Conservation (phyloP, 495 filamentous ascomycete genomes). For the Xylaria longipes region DNA sequence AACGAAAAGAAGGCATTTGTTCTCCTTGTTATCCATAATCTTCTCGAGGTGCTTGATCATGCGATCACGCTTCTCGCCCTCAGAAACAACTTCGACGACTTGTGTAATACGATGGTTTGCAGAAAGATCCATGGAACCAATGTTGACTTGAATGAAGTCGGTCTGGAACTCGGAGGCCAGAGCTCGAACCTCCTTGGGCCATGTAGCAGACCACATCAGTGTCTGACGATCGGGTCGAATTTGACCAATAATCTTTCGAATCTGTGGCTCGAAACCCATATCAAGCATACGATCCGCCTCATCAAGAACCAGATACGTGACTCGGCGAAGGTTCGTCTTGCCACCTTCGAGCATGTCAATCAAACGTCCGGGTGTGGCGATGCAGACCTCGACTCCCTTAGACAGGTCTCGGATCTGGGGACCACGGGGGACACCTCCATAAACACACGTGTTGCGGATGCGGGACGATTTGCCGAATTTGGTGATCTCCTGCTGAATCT, state of each 20-base stretch:
- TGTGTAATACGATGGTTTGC: slow-evolving; percentile 99
- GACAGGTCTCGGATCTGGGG: slow-evolving; percentile 93
- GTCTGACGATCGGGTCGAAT: slow-evolving; percentile 99
- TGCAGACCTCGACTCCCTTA: slow-evolving; percentile 86
- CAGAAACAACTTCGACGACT: slow-evolving; percentile 92
- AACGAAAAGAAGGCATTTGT: slow-evolving; percentile 95
- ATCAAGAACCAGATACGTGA: slow-evolving; percentile 91
- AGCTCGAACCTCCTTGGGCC: slow-evolving; percentile 98
- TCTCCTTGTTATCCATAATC: slow-evolving; percentile 93
- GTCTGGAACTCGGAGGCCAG: slow-evolving; percentile 93
- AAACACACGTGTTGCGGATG: slow-evolving; percentile 98
- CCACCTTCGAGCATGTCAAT: slow-evolving; percentile 98
- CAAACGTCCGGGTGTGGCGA: slow-evolving; percentile 94
- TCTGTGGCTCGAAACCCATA: slow-evolving; percentile 90
- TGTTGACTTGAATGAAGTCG: slow-evolving; percentile 99
- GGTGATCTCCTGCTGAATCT: slow-evolving; percentile 93
- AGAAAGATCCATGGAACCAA: slow-evolving; percentile 94
- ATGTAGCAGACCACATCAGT: slow-evolving; percentile 99
- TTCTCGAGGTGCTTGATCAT: slow-evolving; percentile 98
- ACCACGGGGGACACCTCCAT: slow-evolving; percentile 97
- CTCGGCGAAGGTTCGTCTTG: slow-evolving; percentile 97
- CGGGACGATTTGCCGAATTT: slow-evolving; percentile 98
- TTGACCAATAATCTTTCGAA: slow-evolving; percentile 94
- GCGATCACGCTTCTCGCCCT: slow-evolving; percentile 96
- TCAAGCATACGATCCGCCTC: slow-evolving; percentile 91